Conservation (phyloP, 2,329 filamentous ascomycete genomes). For the Ascochyta clinopodiicola region DNA sequence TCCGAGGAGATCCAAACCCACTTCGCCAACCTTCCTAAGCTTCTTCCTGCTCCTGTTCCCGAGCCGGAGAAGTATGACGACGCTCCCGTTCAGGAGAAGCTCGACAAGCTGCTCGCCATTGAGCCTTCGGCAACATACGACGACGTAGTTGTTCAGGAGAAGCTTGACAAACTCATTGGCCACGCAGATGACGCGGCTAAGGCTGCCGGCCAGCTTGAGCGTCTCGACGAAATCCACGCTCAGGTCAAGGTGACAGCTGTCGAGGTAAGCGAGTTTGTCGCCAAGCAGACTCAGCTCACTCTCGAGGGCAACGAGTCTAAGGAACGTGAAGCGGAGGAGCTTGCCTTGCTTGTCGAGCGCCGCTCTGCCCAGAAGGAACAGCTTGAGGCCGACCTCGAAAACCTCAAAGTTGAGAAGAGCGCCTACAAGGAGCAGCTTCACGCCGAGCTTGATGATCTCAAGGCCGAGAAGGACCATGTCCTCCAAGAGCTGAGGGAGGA, state of each 20-base stretch:
- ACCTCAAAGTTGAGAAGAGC: conserved; percentile 58
- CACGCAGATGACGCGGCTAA: conserved; percentile 68
- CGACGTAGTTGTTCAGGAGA: conserved; percentile 64
- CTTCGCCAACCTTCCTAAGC: conserved; percentile 52
- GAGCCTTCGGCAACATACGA: conserved; percentile 26
- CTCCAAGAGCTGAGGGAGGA: conserved; percentile 48
- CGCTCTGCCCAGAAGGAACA: conserved; percentile 70
- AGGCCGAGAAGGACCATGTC: conserved; percentile 52
- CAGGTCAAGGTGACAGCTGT: conserved; percentile 84
- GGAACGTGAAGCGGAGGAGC: conserved; percentile 80
- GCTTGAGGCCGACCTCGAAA: conserved; percentile 56
- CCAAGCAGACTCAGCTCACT: conserved; percentile 75
- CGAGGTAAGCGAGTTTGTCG: conserved; percentile 83
- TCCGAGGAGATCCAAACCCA: conserved; percentile 52
- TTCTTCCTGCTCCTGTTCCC: conserved; percentile 50
- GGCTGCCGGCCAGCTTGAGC: conserved; percentile 76
- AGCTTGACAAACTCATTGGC: conserved; percentile 62
- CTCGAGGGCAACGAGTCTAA: conserved; percentile 79
- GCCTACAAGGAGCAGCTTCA: conserved; percentile 68
- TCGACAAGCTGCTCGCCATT: conserved; percentile 61
- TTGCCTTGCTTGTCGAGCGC: conserved; percentile 80
- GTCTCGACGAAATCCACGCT: conserved; percentile 86
- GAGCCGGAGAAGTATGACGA: conserved; percentile 61
- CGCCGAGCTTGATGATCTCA: conserved; percentile 54
- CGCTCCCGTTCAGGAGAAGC: conserved; percentile 62